A percentile compares a stretch with the other conserved stretches of the same genome.
phyloP scores from a whole-genome alignment of 768 basidiomycete genomes.

The Rhodotorula babjevae region DNA sequence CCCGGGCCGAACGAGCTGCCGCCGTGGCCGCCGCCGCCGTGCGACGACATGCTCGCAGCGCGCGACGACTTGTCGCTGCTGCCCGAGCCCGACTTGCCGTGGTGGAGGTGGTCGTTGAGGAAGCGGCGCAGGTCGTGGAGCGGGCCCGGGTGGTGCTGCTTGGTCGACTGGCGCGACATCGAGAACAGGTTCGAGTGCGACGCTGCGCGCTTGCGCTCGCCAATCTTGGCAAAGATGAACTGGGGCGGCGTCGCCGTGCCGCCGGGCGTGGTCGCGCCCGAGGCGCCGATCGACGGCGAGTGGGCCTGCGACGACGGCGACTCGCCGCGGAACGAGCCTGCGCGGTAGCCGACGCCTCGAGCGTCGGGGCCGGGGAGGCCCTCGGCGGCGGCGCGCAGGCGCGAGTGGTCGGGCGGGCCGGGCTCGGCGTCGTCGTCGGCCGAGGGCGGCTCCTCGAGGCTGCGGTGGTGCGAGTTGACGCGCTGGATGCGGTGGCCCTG shows the following conservation, averaged over 20 bases:
- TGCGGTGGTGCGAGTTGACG: slow-evolving; percentile 36
- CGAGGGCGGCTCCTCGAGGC: slow-evolving; percentile 22
- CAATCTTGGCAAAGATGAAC: slow-evolving; percentile 42
- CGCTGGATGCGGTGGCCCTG: slow-evolving; percentile 27
- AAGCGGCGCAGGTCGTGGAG: slow-evolving; percentile 92
- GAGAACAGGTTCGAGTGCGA: slow-evolving; percentile 41
- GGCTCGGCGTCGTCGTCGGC: slow-evolving; percentile 15
- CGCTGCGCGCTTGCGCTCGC: slow-evolving; percentile 31
- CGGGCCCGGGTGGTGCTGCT: slow-evolving; percentile 59
- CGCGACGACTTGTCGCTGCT: neutral
- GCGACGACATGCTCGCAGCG: too few species aligned
- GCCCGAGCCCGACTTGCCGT: slow-evolving; percentile 34
- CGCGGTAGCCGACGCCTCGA: neutral
- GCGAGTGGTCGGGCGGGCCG: slow-evolving; percentile 26
- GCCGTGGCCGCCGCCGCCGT: too few species aligned
- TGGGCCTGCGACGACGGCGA: neutral
- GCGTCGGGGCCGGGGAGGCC: slow-evolving; percentile 20
- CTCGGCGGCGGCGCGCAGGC: slow-evolving; percentile 23
- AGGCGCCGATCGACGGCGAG: neutral
- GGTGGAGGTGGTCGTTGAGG: slow-evolving; percentile 75
- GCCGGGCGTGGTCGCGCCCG: slow-evolving; percentile 28
- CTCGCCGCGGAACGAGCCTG: slow-evolving; percentile 11
- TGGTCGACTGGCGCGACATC: slow-evolving; percentile 46
- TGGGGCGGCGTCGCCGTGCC: slow-evolving; percentile 42
- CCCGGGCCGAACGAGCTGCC: too few species aligned